These are phyloP conservation scores for Caryopteris hybrid DNA, from an alignment of 305 asterid genomes.

Conservation along the genomic window DNA sequence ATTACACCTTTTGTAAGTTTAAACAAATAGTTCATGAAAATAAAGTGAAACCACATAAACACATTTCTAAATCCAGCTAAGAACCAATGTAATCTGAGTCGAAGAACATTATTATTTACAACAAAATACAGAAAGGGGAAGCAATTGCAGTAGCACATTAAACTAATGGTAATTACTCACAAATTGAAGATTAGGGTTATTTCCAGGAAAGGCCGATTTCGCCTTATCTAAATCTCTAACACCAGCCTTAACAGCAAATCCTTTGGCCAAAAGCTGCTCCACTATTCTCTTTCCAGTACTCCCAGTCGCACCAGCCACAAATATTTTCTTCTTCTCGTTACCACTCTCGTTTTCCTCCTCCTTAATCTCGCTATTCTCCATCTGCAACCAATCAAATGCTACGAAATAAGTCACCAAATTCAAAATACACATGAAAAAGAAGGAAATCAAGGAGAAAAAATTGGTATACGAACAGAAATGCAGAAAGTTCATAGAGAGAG, in stretches of 20 bases:
- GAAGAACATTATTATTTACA: background rate
- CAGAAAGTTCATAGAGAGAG: background rate
- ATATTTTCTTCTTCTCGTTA: conserved; percentile 55
- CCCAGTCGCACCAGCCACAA: conserved; percentile 95
- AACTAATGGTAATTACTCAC: conserved; percentile 39
- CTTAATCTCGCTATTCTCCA: conserved; percentile 57
- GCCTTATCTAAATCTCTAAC: conserved; percentile 84
- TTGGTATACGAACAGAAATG: background rate
- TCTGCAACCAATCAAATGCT: conserved; percentile 34
- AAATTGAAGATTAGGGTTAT: conserved; percentile 66
- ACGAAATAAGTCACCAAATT: background rate
- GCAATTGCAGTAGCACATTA: background rate
- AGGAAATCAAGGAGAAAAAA: background rate
- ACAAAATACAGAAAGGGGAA: background rate
- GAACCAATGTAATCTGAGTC: background rate
- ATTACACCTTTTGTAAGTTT: background rate
- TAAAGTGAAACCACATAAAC: background rate
- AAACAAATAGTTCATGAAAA: background rate
- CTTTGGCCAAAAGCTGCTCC: conserved; percentile 86
- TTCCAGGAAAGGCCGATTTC: conserved; percentile 51
- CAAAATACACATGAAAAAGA: background rate
- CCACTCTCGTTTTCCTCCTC: conserved; percentile 33
- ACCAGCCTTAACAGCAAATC: conserved; percentile 90
- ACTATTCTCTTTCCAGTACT: conserved; percentile 95
- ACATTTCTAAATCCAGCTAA: background rate